phyloP scores from a whole-genome alignment of 1,139 yeast genomes.

The Pichia sp. region DNA sequence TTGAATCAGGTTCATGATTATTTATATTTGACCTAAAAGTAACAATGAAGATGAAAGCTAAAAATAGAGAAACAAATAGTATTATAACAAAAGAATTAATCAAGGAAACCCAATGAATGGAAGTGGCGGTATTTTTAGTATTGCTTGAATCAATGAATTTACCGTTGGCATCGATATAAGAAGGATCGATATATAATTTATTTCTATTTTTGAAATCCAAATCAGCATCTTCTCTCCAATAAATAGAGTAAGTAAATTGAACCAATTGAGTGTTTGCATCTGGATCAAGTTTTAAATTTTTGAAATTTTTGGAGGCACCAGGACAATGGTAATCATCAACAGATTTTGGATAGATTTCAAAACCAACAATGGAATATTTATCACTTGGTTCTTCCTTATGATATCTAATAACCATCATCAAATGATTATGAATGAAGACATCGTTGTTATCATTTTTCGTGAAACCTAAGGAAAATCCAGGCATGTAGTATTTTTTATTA shows the following conservation, averaged over 20 bases:
- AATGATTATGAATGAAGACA: slow-evolving; percentile 68
- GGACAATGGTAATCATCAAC: slow-evolving; percentile 65
- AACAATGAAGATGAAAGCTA: slow-evolving; percentile 54
- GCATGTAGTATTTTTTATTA: slow-evolving; percentile 61
- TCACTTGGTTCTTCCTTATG: slow-evolving; percentile 51
- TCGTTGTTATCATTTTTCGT: slow-evolving; percentile 50
- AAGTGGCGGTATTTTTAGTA: slow-evolving; percentile 25
- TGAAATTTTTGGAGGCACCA: slow-evolving; percentile 54
- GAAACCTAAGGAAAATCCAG: slow-evolving; percentile 84
- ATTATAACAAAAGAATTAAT: slow-evolving; percentile 60
- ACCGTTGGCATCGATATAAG: slow-evolving; percentile 10
- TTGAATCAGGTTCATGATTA: not conserved
- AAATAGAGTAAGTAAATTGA: slow-evolving; percentile 80
- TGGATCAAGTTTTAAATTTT: slow-evolving; percentile 44
- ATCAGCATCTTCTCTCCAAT: slow-evolving; percentile 78
- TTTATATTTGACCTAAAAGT: slow-evolving; percentile 28
- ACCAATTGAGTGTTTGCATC: slow-evolving; percentile 37
- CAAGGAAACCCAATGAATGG: slow-evolving; percentile 67
- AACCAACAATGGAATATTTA: slow-evolving; percentile 68
- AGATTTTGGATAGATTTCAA: slow-evolving; percentile 84
- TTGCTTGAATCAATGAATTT: slow-evolving; percentile 40
- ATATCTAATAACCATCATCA: slow-evolving; percentile 72
- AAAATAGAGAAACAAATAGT: slow-evolving; percentile 50
- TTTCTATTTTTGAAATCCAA: slow-evolving; percentile 67
- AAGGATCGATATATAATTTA: slow-evolving; percentile 47